These are phyloP conservation scores for Achlya hypogyna DNA, from an alignment of 352 stramenopile species.

Conservation along the genomic window DNA sequence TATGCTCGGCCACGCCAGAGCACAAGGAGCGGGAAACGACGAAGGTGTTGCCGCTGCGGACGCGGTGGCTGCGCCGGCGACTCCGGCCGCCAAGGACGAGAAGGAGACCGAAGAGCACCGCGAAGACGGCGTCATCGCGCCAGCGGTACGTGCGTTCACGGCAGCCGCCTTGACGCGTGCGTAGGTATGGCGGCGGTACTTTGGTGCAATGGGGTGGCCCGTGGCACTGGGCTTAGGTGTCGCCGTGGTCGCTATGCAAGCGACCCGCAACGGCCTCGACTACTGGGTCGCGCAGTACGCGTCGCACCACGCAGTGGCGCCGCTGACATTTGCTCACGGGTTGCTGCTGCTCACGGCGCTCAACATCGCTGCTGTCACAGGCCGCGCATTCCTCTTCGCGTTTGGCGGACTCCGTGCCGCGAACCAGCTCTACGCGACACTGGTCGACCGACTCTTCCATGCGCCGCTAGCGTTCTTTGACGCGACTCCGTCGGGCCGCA, in stretches of 20 bases:
- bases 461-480: slow-evolving; percentile 63
- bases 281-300: slow-evolving; percentile 81
- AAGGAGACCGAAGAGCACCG: slow-evolving; percentile 42
- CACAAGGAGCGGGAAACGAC: neutral
- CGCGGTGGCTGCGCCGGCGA: neutral
- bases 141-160: neutral
- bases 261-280: slow-evolving; percentile 63
- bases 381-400: slow-evolving; percentile 81
- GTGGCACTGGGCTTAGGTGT: slow-evolving; percentile 42
- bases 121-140: slow-evolving; percentile 38
- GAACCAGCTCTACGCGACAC: slow-evolving; percentile 39
- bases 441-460: slow-evolving; percentile 46
- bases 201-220: slow-evolving; percentile 33
- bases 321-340: slow-evolving; percentile 40
- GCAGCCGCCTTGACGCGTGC: too few species aligned
- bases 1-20: neutral
- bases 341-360: slow-evolving; percentile 51
- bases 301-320: slow-evolving; percentile 40
- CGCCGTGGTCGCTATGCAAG: slow-evolving; percentile 59
- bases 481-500: slow-evolving; percentile 49
- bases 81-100: neutral
- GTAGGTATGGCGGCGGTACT: slow-evolving; percentile 58
- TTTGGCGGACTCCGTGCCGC: slow-evolving; percentile 67
- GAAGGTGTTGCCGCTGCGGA: neutral
- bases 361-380: slow-evolving; percentile 57